Conservation (phyloP, 164 flowering plant genomes). For the Stephania japonica region DNA sequence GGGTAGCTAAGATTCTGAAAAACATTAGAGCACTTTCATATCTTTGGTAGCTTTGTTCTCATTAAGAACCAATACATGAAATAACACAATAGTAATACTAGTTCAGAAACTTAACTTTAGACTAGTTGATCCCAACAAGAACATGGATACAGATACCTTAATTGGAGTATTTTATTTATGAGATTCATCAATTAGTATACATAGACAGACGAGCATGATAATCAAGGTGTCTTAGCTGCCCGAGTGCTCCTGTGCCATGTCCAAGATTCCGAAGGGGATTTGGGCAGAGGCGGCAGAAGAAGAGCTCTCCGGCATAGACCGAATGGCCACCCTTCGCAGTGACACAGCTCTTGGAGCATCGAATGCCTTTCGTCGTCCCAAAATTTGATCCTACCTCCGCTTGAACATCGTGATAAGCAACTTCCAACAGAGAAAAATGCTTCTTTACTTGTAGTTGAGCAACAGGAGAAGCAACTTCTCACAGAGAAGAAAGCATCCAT, state of each 20-base stretch:
- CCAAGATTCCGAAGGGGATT: constrained; percentile 85
- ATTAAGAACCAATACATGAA: neutral
- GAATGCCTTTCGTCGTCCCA: constrained; percentile 27
- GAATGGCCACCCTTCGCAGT: constrained; percentile 89
- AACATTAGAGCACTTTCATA: too few species aligned
- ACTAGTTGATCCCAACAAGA: neutral
- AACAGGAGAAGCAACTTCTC: constrained; percentile 11
- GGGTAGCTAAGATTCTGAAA: too few species aligned
- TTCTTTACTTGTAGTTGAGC: constrained; percentile 20
- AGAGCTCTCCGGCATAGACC: constrained; percentile 63
- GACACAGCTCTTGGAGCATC: constrained; percentile 44
- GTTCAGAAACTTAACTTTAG: neutral
- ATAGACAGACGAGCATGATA: neutral
- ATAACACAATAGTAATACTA: neutral
- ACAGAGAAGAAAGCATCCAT: constrained; percentile 10
- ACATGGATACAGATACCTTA: too few species aligned
- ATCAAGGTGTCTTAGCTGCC: constrained; percentile 9
- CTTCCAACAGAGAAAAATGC: constrained; percentile 41
- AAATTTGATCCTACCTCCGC: constrained; percentile 31
- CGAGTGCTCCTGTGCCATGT: constrained; percentile 44
- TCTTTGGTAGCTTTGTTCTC: too few species aligned
- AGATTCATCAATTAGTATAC: neutral
- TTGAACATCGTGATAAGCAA: constrained; percentile 40
- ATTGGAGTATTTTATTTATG: neutral
- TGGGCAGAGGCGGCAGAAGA: constrained; percentile 81